Evolutionary conservation across 768 basidiomycete species (phyloP).

Genomic region (Russula vinacea): DNA sequence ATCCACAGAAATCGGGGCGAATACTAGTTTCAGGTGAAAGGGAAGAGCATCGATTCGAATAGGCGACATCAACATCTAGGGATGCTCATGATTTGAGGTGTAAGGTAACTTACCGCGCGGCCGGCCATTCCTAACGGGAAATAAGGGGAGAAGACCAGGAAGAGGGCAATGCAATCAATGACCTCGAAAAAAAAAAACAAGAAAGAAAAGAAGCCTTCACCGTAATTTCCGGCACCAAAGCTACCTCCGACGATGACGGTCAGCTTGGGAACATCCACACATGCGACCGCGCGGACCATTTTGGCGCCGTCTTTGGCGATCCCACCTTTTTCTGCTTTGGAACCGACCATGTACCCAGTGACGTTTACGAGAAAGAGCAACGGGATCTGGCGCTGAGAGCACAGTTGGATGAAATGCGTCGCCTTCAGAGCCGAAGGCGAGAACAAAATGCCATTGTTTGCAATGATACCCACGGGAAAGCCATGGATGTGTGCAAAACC

Average conservation of each 20-base stretch:
- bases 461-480: slow-evolving; percentile 86
- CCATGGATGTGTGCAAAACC: slow-evolving; percentile 90
- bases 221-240: slow-evolving; percentile 95
- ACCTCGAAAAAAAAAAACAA: slow-evolving; percentile 4
- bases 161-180: slow-evolving; percentile 6
- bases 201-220: slow-evolving; percentile 40
- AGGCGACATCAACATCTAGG: slow-evolving; percentile 10
- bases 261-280: slow-evolving; percentile 90
- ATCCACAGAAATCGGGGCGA: slow-evolving; percentile 95
- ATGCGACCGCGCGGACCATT: slow-evolving; percentile 94
- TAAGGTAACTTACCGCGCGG: slow-evolving; percentile 62
- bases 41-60: slow-evolving; percentile 1
- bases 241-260: slow-evolving; percentile 92
- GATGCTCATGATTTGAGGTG: slow-evolving; percentile 3
- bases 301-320: slow-evolving; percentile 96
- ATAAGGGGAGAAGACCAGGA: not conserved
- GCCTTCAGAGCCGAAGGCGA: slow-evolving; percentile 92
- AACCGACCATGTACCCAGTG: slow-evolving; percentile 98
- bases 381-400: slow-evolving; percentile 86
- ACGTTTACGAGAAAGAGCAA: slow-evolving; percentile 93
- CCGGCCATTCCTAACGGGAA: slow-evolving; percentile 76
- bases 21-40: slow-evolving; percentile 50
- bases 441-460: slow-evolving; percentile 93
- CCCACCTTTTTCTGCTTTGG: slow-evolving; percentile 89
- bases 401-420: slow-evolving; percentile 92